phyloP scores from a whole-genome alignment of 2,329 filamentous ascomycete species.

The Epichloe hybrida region DNA sequence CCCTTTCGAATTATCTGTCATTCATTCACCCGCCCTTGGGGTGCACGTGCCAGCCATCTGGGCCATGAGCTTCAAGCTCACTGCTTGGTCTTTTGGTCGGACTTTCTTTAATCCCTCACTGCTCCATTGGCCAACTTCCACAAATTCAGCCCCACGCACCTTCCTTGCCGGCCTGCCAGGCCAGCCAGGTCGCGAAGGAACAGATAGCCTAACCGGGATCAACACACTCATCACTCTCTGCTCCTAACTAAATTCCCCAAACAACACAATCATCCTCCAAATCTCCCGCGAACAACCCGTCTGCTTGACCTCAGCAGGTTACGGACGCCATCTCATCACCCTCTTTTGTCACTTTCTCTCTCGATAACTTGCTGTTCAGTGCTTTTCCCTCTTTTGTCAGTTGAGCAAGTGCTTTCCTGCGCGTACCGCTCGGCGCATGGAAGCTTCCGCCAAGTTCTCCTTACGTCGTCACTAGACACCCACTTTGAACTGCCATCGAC shows the following conservation, averaged over 20 bases:
- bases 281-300: no score
- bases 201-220: no score
- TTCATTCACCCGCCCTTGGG: neutral
- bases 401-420: conserved; percentile 4
- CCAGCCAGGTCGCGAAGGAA: no score
- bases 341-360: no score
- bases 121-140: conserved; percentile 8
- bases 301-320: no score
- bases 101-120: conserved; percentile 9
- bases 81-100: conserved; percentile 5
- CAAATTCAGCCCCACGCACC: conserved; percentile 5
- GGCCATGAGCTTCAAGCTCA: neutral
- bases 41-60: neutral
- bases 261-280: no score
- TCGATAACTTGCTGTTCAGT: no score
- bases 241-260: no score
- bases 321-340: no score
- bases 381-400: conserved; percentile 3
- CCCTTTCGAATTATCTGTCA: no score
- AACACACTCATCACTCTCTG: no score
- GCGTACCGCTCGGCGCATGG: conserved; percentile 24
- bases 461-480: conserved; percentile 12
- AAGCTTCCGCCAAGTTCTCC: conserved; percentile 18
- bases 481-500: conserved; percentile 5
- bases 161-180: neutral